Conservation (phyloP, 257 asterid genomes). For the Solanum piurae region DNA sequence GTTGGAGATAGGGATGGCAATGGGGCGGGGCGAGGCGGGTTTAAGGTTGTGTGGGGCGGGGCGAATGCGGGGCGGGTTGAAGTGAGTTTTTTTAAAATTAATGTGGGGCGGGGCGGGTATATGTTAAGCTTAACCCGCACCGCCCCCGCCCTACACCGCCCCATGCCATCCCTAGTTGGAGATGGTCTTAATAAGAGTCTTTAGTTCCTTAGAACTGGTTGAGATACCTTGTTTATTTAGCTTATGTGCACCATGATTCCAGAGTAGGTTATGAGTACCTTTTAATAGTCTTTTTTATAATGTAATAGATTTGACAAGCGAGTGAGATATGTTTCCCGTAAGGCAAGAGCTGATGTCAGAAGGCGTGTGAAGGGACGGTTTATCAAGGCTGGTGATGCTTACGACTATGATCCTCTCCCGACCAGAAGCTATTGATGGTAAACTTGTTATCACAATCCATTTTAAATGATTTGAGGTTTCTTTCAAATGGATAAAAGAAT, state of each 20-base stretch:
- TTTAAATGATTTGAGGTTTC: neutral
- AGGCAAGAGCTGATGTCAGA: constrained; percentile 95
- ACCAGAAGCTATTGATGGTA: constrained; percentile 63
- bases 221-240: neutral
- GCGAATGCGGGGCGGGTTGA: too few species aligned
- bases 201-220: neutral
- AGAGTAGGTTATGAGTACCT: neutral
- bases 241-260: neutral
- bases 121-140: too few species aligned
- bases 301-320: constrained; percentile 73
- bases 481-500: neutral
- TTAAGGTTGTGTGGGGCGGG: too few species aligned
- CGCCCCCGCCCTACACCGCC: too few species aligned
- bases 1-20: too few species aligned
- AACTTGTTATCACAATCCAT: neutral
- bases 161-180: too few species aligned
- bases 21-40: too few species aligned
- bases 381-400: constrained; percentile 92
- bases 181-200: neutral
- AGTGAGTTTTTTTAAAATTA: too few species aligned
- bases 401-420: constrained; percentile 78
- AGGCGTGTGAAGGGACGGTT: constrained; percentile 96
- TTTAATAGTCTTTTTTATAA: neutral
- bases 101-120: too few species aligned
- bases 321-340: constrained; percentile 90